Evolutionary conservation across 257 asterid genomes (phyloP).

Genomic region (Lantana camara): DNA sequence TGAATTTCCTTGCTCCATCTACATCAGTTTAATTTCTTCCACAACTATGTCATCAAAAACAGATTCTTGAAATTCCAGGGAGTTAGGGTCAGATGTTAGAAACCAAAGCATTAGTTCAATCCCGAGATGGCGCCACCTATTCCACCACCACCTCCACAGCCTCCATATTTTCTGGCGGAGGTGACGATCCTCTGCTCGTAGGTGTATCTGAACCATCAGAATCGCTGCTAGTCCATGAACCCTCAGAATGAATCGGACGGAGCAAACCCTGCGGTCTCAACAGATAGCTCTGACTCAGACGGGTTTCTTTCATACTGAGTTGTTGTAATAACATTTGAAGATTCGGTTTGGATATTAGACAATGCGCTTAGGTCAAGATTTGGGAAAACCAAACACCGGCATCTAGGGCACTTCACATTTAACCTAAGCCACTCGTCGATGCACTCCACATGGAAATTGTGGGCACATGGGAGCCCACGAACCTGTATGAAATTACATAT

Average conservation of each 20-base stretch:
- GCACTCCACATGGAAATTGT: conserved; percentile 96
- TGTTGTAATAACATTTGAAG: conserved; percentile 56
- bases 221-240: conserved; percentile 44
- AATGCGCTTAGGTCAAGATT: conserved; percentile 91
- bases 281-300: conserved; percentile 75
- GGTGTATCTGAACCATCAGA: conserved; percentile 35
- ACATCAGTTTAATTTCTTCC: conserved; percentile 13
- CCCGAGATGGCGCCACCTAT: conserved; percentile 37
- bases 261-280: conserved; percentile 83
- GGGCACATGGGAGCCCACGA: conserved; percentile 98
- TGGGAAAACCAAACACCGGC: conserved; percentile 95
- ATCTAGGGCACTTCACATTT: conserved; percentile 93
- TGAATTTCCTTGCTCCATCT: conserved; percentile 7
- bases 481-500: conserved; percentile 50
- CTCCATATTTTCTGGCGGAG: conserved; percentile 31
- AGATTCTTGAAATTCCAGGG: too few relatives aligned
- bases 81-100: not conserved
- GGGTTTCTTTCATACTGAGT: conserved; percentile 64
- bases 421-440: conserved; percentile 96
- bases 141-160: conserved; percentile 64
- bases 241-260: conserved; percentile 54
- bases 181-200: conserved; percentile 31
- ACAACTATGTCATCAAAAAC: conserved; percentile 7
- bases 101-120: conserved; percentile 29
- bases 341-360: conserved; percentile 69